These are phyloP conservation scores for Leishmania amazonensis DNA, from an alignment of 208 protist genomes.

Conservation along the genomic window DNA sequence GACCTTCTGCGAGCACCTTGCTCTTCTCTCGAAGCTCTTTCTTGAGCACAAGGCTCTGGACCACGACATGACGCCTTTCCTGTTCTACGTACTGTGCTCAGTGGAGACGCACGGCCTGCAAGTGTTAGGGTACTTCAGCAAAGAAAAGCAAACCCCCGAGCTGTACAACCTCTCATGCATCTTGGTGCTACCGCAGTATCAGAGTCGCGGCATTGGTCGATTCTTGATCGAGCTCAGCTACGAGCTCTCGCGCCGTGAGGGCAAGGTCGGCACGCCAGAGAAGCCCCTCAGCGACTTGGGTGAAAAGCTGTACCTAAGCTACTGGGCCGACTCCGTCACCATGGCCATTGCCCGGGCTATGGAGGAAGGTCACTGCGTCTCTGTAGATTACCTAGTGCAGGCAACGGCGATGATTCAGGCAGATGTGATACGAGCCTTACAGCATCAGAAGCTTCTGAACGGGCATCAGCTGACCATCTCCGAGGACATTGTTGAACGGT, in stretches of 20 bases:
- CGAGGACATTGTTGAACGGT: constrained; percentile 76
- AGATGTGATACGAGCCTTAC: constrained; percentile 76
- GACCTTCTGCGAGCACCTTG: constrained; percentile 98
- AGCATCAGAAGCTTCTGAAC: constrained; percentile 62
- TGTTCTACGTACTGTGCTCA: constrained; percentile 98
- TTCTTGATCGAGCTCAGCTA: constrained; percentile 99
- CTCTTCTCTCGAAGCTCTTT: constrained; percentile 99
- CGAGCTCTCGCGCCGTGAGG: constrained; percentile 97
- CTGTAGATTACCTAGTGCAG: constrained; percentile 82
- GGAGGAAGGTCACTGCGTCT: constrained; percentile 79
- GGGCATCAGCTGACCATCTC: constrained; percentile 79
- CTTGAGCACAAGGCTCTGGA: constrained; percentile 99
- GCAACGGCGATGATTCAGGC: constrained; percentile 78
- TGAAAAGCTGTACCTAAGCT: constrained; percentile 92
- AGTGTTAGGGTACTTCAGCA: constrained; percentile 99
- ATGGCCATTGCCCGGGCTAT: constrained; percentile 65
- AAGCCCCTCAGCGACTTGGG: constrained; percentile 99
- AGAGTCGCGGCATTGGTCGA: constrained; percentile 97
- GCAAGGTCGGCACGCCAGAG: constrained; percentile 97
- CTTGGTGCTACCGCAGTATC: constrained; percentile 96
- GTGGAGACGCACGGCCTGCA: constrained; percentile 94
- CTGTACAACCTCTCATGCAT: constrained; percentile 99
- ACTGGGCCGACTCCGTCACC: constrained; percentile 94
- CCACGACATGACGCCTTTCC: constrained; percentile 99
- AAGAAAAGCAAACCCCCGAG: constrained; percentile 96